phyloP scores from a whole-genome alignment of 2,329 filamentous ascomycete species.

The Elsinoe australis region DNA sequence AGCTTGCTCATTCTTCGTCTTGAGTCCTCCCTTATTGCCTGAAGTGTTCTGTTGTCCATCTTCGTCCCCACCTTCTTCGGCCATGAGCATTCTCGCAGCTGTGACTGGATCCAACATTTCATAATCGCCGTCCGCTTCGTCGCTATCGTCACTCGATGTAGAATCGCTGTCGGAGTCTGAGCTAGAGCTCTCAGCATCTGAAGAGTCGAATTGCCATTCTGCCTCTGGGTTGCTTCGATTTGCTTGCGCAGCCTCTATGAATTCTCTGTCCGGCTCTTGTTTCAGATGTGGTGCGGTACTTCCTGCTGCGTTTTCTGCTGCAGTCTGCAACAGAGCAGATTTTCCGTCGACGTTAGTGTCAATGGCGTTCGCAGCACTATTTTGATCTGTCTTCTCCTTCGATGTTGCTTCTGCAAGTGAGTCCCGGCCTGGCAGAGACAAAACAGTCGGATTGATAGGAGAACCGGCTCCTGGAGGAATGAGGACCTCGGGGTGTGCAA shows the following conservation, averaged over 20 bases:
- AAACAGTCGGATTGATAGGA: too few relatives aligned
- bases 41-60: constrained; percentile 52
- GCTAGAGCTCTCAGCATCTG: constrained; percentile 55
- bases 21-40: constrained; percentile 46
- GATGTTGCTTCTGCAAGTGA: too few relatives aligned
- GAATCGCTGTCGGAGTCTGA: constrained; percentile 29
- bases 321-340: not conserved
- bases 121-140: constrained; percentile 52
- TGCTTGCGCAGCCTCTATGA: constrained; percentile 38
- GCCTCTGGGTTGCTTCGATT: constrained; percentile 49
- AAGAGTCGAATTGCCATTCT: constrained; percentile 70
- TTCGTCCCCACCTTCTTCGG: constrained; percentile 69
- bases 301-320: not conserved
- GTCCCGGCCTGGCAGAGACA: too few relatives aligned
- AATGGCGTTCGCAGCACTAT: too few relatives aligned
- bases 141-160: constrained; percentile 47
- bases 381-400: too few relatives aligned
- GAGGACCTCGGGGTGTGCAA: too few relatives aligned
- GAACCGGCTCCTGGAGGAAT: too few relatives aligned
- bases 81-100: constrained; percentile 77
- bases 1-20: constrained; percentile 74
- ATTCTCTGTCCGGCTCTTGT: constrained; percentile 31
- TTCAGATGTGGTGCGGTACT: not conserved
- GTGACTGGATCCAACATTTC: constrained; percentile 73
- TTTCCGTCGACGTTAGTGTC: too few relatives aligned